Base-by-base conservation (phyloP, 2,329 filamentous ascomycete species). In the Juglanconis oblonga region DNA sequence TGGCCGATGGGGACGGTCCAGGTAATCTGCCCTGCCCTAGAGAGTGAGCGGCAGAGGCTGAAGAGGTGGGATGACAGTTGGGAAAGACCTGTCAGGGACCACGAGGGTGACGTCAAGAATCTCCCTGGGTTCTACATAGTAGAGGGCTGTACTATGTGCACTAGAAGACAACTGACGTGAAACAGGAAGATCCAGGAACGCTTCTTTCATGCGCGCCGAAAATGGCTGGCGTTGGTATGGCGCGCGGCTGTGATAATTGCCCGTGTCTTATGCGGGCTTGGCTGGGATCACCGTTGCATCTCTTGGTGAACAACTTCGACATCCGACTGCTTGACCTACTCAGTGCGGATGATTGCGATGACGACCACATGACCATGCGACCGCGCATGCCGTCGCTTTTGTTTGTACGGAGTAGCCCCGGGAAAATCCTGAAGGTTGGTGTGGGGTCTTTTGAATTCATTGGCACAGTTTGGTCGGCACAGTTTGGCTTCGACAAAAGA, bases 61-160 rank as follows among this genome's bases (percentile, higher is more conserved):
- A 17, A 40, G 38, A 51, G 36, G 6, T 40, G 38, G 32, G 47
- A 35, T 44, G 36, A 45, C 38, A 52, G 52, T 52, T 45, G 53
- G 58, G 52, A 59, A 56, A 36, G 47, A 49, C 52, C 52, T 52
- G 52, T 42, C 36, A 36, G 17, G 35, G 24, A 38, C 24, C 35
- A 31, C 36, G 38, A 31, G 38, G 29, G 38, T 59, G 58, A 59
- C 58, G 52, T 59, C 58, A 59, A 52, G 9, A 45, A 13, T n/a
- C 9, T 33, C 36, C 33, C 52, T 47, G 47, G 52, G 58, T 49
- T 29, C 44, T 35, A n/a, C n/a, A n/a, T n/a, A n/a, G n/a, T n/a
- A 52, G 55, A 45, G 47, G 55, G 35, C 40, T 35, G 17, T 17
- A 17, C 17, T 40, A 38, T 47, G 14, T 38, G 44, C 35, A 38